phyloP scores from a whole-genome alignment of 192 early-diverging fungal species.

The Paraglomus brasilianum region DNA sequence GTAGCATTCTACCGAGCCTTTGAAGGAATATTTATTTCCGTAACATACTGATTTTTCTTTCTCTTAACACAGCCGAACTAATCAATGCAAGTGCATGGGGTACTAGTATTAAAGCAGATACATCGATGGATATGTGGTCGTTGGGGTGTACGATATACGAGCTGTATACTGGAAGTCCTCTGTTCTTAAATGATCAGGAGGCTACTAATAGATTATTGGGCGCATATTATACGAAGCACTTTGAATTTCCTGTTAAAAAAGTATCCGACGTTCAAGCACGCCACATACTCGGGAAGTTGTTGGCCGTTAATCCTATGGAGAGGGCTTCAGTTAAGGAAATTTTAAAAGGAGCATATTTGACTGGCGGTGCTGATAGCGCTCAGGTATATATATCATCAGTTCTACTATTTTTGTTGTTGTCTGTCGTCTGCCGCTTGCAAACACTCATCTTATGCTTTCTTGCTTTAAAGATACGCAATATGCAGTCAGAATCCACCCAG shows the following conservation, averaged over 20 bases:
- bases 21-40: too few relatives aligned
- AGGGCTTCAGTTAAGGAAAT: background rate
- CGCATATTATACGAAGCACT: background rate
- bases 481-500: conserved; percentile 2
- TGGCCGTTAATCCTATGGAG: background rate
- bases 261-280: background rate
- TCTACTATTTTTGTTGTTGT: background rate
- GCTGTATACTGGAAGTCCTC: conserved; percentile 33
- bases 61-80: background rate
- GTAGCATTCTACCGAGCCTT: background rate
- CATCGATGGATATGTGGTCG: conserved; percentile 46
- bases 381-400: conserved; percentile 4
- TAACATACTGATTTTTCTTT: background rate
- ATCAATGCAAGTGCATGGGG: background rate
- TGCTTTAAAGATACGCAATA: background rate
- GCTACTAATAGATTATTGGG: conserved; percentile 32
- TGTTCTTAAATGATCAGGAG: conserved; percentile 35
- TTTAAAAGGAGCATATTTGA: background rate
- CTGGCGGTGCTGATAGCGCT: background rate
- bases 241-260: background rate
- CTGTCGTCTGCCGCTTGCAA: background rate
- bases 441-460: background rate
- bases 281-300: background rate
- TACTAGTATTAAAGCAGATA: conserved; percentile 25
- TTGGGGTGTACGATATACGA: conserved; percentile 41